Conservation (phyloP, 768 basidiomycete genomes). For the Naematelia aurantialba region DNA sequence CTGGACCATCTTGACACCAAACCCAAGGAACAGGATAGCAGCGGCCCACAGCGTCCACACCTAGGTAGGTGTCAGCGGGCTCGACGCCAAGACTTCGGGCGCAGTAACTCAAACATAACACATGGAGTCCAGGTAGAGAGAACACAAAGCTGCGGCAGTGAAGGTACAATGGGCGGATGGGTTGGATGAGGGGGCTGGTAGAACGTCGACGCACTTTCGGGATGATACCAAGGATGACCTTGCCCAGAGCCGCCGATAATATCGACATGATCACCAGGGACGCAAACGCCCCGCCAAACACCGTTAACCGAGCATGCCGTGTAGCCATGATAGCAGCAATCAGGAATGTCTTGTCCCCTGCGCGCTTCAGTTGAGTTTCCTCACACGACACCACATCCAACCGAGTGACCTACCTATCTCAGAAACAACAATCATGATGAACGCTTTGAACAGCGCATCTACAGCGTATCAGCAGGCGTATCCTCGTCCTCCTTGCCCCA, state of each 20-base stretch:
- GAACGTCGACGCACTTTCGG: slow-evolving; percentile 56
- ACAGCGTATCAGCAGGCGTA: neutral
- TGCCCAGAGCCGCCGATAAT: slow-evolving; percentile 88
- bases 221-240: slow-evolving; percentile 77
- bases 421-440: slow-evolving; percentile 77
- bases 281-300: slow-evolving; percentile 82
- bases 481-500: too few species aligned
- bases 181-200: too few species aligned
- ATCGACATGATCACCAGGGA: slow-evolving; percentile 90
- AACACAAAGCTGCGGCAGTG: neutral
- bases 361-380: neutral
- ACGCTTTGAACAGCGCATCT: slow-evolving; percentile 68
- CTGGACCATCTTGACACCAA: slow-evolving; percentile 82
- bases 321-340: slow-evolving; percentile 80
- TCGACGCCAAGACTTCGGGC: too few species aligned
- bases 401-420: slow-evolving; percentile 26
- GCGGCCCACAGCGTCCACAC: slow-evolving; percentile 55
- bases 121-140: too few species aligned
- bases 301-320: slow-evolving; percentile 72
- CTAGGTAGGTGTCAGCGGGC: slow-evolving; percentile 10
- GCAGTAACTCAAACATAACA: too few species aligned
- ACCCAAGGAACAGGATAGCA: slow-evolving; percentile 78
- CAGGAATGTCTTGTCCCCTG: slow-evolving; percentile 91
- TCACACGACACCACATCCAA: neutral
- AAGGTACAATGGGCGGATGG: neutral